A percentile compares a stretch with the other conserved stretches of the same genome.
Conservation (phyloP, 345 rosid species). For the Arabis hirsuta region DNA sequence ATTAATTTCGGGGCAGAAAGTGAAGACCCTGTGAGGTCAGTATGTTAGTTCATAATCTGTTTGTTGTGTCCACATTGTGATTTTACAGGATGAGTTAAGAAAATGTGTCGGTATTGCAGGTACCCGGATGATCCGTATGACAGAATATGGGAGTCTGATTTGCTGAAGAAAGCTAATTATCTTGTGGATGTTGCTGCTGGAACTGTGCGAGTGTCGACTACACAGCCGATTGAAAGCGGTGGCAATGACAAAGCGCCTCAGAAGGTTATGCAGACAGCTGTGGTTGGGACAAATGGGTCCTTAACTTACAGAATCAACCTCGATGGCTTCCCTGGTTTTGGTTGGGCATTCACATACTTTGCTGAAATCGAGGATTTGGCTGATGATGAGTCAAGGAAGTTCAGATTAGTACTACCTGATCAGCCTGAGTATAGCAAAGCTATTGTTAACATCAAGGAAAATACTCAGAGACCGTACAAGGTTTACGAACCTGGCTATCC, state of each 20-base stretch:
- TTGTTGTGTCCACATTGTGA: constrained; percentile 14
- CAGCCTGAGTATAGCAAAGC: constrained; percentile 76
- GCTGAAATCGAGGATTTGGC: constrained; percentile 91
- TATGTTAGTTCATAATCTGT: not conserved
- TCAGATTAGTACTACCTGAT: constrained; percentile 76
- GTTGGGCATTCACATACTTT: constrained; percentile 86
- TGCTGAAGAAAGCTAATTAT: constrained; percentile 74
- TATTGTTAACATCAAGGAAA: constrained; percentile 86
- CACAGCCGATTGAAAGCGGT: constrained; percentile 53
- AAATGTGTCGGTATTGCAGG: constrained; percentile 38
- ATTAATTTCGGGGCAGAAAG: constrained; percentile 93
- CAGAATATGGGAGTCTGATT: constrained; percentile 95
- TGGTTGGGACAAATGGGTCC: constrained; percentile 90
- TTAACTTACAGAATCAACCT: constrained; percentile 86
- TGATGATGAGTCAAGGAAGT: constrained; percentile 76
- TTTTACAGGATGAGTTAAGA: constrained; percentile 39
- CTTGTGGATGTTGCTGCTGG: constrained; percentile 97
- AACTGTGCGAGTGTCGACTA: constrained; percentile 73
- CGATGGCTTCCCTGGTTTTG: constrained; percentile 92
- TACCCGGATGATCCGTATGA: constrained; percentile 98
- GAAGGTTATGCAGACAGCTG: constrained; percentile 99
- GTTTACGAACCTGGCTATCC: constrained; percentile 85
- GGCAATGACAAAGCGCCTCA: constrained; percentile 68
- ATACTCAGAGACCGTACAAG: constrained; percentile 76
- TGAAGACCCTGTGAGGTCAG: constrained; percentile 82